A percentile compares a stretch with the other conserved stretches of the same genome.
These are phyloP conservation scores for Zizania palustris DNA, from an alignment of 202 grass and related monocot genomes.

Conservation along the genomic window DNA sequence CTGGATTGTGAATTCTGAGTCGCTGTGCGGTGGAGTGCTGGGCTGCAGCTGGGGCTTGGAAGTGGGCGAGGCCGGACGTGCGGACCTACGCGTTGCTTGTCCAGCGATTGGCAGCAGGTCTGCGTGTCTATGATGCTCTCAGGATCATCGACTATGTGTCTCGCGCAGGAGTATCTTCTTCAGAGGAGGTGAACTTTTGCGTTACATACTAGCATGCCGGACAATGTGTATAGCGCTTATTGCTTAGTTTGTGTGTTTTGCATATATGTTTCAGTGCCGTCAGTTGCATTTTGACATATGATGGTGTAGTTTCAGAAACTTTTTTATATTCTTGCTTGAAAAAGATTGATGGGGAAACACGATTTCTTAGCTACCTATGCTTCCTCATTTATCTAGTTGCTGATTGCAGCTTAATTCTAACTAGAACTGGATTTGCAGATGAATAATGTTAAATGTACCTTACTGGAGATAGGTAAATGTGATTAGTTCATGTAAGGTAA, in stretches of 20 bases:
- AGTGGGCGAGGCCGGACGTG: constrained; percentile 75
- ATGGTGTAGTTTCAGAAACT: background rate
- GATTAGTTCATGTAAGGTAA: background rate
- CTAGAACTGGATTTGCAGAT: background rate
- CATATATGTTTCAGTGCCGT: background rate
- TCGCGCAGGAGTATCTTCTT: constrained; percentile 60
- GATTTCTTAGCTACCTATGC: background rate
- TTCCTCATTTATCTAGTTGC: constrained; percentile 5
- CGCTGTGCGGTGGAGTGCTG: constrained; percentile 19
- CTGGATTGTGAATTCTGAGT: background rate
- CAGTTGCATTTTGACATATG: constrained; percentile 21
- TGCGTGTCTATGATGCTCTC: constrained; percentile 75
- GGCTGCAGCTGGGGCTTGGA: constrained; percentile 50
- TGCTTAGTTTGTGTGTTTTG: background rate
- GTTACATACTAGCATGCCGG: background rate
- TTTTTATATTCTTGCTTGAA: background rate
- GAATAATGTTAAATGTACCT: constrained; percentile 5
- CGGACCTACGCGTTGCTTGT: constrained; percentile 71
- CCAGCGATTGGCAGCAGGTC: constrained; percentile 60
- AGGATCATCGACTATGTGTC: constrained; percentile 68
- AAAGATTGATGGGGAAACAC: background rate
- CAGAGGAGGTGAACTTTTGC: constrained; percentile 58
- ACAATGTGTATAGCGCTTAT: background rate
- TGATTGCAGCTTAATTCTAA: constrained; percentile 20
- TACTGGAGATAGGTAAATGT: background rate